Evolutionary conservation across 2,329 filamentous ascomycete genomes (phyloP), one percentile per base, ranked within the genome.

Genomic region (Ophiocordyceps camponoti-floridani): DNA sequence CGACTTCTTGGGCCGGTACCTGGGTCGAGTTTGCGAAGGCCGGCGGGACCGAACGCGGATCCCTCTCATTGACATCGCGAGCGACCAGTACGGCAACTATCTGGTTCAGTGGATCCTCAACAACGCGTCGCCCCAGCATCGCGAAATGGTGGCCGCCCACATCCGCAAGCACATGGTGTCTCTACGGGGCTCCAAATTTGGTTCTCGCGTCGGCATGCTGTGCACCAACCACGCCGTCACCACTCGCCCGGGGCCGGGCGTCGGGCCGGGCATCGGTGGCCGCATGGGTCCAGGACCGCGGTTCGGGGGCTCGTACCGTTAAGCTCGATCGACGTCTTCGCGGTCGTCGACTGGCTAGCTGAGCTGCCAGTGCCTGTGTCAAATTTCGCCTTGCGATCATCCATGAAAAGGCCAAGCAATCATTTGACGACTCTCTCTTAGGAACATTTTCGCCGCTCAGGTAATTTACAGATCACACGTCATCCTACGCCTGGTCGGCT

Each of bases 141-240:
- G 87, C 47, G 93, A 98, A 59, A 70, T 94, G 51, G 91, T 98
- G 51, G 87, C 88, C 42, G 80, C 79, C 46, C 91, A 98, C 58
- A 94, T 98, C 55, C 83, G 86, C 54, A 96, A 96, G 74, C 91
- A 98, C 63, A 98, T 98, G 91, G 91, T 98, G 9, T 98, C 91
- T 46, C 82, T 98, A 43, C 84, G 91, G 48, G 91, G 91, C 46
- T 96, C 91, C 57, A 98, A 98, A 63, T 98, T 96, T 60, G 91
- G 91, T 48, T 98, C 91, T 47, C 85, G 91, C 47, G 91, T 98
- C 49, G 91, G 91, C 30, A 96, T 98, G 89, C 82, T 98, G 45
- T 98, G 93, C 68, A 94, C 86, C 65, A 96, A 96, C 62, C 89
- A 88, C 35, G 86, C 85, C 42, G 78, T 87, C 53, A 76, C 84